These are phyloP conservation scores for Ampelocalamus luodianensis DNA, from an alignment of 176 grass and related monocot genomes.

Conservation along the genomic window DNA sequence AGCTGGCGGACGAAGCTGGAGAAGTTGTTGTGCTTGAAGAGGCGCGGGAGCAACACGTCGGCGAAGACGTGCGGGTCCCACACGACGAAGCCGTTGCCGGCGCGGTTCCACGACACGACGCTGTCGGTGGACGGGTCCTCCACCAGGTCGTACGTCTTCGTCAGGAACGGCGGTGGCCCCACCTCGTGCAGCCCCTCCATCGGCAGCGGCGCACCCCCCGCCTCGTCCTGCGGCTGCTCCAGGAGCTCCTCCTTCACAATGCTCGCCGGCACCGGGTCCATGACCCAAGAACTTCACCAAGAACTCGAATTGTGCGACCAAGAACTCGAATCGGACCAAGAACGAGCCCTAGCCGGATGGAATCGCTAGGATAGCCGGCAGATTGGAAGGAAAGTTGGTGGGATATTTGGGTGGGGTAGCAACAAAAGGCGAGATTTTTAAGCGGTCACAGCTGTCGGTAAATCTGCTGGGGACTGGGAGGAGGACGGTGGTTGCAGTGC, in stretches of 20 bases:
- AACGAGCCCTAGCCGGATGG: not conserved
- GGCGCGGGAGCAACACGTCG: conserved; percentile 61
- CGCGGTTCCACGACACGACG: conserved; percentile 67
- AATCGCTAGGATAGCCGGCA: not conserved
- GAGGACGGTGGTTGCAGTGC: not conserved
- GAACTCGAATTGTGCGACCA: not conserved
- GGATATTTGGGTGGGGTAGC: conserved; percentile 16
- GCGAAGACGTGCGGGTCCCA: conserved; percentile 82
- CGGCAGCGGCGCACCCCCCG: conserved; percentile 42
- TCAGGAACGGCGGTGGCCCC: conserved; percentile 75
- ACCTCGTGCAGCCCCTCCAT: conserved; percentile 76
- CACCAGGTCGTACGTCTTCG: conserved; percentile 81
- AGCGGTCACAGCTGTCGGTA: not conserved
- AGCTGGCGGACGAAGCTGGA: conserved; percentile 92
- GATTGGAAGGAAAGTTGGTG: not conserved
- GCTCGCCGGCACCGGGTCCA: conserved; percentile 38
- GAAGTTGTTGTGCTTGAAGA: conserved; percentile 91
- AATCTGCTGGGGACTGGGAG: not conserved
- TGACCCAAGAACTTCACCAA: conserved; percentile 4
- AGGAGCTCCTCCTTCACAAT: conserved; percentile 67
- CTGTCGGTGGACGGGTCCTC: conserved; percentile 62
- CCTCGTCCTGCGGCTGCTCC: conserved; percentile 10
- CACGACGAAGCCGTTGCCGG: conserved; percentile 75
- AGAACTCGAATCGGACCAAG: not conserved
- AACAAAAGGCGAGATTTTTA: not conserved